Conservation (phyloP, 805 yeast genomes). For the Wilhelminamyces savonicus region DNA sequence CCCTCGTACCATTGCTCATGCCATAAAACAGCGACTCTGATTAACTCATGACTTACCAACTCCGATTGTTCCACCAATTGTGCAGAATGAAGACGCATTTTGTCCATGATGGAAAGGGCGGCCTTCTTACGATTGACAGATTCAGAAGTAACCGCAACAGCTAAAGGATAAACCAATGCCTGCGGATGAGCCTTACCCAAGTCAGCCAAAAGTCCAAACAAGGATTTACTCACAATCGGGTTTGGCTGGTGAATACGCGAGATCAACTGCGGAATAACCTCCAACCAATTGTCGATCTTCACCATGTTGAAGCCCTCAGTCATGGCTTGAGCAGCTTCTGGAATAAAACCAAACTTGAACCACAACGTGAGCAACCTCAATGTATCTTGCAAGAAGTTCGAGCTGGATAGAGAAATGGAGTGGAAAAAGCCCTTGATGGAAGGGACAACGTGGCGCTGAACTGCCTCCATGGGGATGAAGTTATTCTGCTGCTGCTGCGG, state of each 20-base stretch:
- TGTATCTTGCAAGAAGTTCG: conserved; percentile 90
- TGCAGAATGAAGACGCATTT: conserved; percentile 86
- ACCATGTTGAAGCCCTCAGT: conserved; percentile 86
- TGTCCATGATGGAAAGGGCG: conserved; percentile 84
- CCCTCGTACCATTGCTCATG: conserved; percentile 98
- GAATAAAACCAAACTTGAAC: conserved; percentile 93
- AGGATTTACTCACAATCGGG: conserved; percentile 70
- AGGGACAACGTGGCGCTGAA: conserved; percentile 87
- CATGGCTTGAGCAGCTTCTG: conserved; percentile 87
- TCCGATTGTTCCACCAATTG: conserved; percentile 86
- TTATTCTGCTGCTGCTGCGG: conserved; percentile 13
- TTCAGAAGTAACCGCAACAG: conserved; percentile 93
- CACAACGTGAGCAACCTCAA: conserved; percentile 84
- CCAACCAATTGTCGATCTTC: conserved; percentile 88
- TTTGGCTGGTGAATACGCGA: conserved; percentile 96
- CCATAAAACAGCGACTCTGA: conserved; percentile 94
- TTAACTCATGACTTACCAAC: conserved; percentile 86
- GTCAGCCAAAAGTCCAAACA: conserved; percentile 75
- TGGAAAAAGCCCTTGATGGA: conserved; percentile 95
- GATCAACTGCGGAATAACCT: conserved; percentile 91
- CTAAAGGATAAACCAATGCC: conserved; percentile 89
- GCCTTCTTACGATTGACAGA: conserved; percentile 86
- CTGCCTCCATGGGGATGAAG: conserved; percentile 44
- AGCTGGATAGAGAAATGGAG: conserved; percentile 79
- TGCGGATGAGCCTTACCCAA: conserved; percentile 96